Evolutionary conservation across 257 asterid genomes (phyloP), one percentile per base, ranked within the genome.

Genomic region (Nemophila menziesii): DNA sequence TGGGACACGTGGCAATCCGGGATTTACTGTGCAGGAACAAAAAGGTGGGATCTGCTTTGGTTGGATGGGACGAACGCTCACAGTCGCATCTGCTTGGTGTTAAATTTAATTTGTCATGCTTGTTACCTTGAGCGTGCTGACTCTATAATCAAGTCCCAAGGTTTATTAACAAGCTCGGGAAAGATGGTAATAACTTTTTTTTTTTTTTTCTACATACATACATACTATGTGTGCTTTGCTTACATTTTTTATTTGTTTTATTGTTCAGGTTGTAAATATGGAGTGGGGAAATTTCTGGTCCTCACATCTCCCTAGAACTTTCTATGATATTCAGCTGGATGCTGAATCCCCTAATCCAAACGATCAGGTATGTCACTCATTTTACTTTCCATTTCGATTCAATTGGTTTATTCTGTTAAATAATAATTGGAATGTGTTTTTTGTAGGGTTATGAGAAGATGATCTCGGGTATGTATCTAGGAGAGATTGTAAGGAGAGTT

Each of bases 261-360:
- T 54, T 56, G 22, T 38, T 49, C 46, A 86, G 97, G 97, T 82
- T 8, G 79, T 86, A 36, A 82, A 86, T 64, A 80, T 79, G 77
- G 97, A 86, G 62, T 86, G 97, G 97, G 97, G 94, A 27, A 86
- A 86, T 59, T 86, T 82, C 60, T 79, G 92, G 87, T 79, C 94
- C 44, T 82, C 94, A 34, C 94, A 79, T 75, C 67, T 86, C 57
- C 97, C 97, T 8, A 63, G 86, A 62, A 86, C 97, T 18, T 55
- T 65, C 20, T 86, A 82, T 51, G 97, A 86, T 40, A 49, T 63
- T 2, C 85, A 73, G 49, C 64, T 86, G 74, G 94, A 86, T 67
- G 77, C 74, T 27, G 85, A 79, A 6, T 79, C 94, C 66, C 79
- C 77, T 29, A 79, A 86, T 49, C 93, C 97, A 43, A 69, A 71